Conservation (phyloP, 495 filamentous ascomycete species). For the Aspergillus baeticus region DNA sequence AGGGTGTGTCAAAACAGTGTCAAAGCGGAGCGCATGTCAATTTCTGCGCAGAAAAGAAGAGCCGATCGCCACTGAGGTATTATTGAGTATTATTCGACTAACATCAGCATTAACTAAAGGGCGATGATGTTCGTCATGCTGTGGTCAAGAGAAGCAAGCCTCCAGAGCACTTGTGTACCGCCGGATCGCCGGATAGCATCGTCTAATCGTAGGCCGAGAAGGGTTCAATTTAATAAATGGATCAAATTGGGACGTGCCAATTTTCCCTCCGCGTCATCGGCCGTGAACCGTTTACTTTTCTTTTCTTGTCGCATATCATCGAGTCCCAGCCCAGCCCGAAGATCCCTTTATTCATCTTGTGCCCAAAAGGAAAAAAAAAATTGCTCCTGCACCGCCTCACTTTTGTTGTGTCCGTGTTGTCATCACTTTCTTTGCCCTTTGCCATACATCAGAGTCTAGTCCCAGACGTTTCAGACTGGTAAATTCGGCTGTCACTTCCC, state of each 20-base stretch:
- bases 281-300: conserved; percentile 2
- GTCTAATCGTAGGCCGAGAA: not conserved
- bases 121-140: not conserved
- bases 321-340: too few relatives aligned
- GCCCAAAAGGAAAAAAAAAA: conserved; percentile 15
- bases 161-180: not conserved
- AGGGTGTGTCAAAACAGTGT: not conserved
- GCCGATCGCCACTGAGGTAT: not conserved
- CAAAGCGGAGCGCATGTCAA: not conserved
- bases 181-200: conserved; percentile 17
- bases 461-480: not conserved
- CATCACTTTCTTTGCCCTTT: conserved; percentile 9
- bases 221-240: conserved; percentile 4
- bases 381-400: conserved; percentile 22
- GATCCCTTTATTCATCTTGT: conserved; percentile 7
- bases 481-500: not conserved
- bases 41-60: not conserved
- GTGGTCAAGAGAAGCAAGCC: not conserved
- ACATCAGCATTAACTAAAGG: conserved; percentile 4
- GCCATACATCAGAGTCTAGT: conserved; percentile 1
- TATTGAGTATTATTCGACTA: not conserved
- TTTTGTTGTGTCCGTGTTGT: conserved; percentile 15
- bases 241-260: conserved; percentile 5
- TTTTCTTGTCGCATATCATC: conserved; percentile 1
- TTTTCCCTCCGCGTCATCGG: conserved; percentile 23